Conservation (phyloP, 768 basidiomycete species). For the Lentinus tigrinus region DNA sequence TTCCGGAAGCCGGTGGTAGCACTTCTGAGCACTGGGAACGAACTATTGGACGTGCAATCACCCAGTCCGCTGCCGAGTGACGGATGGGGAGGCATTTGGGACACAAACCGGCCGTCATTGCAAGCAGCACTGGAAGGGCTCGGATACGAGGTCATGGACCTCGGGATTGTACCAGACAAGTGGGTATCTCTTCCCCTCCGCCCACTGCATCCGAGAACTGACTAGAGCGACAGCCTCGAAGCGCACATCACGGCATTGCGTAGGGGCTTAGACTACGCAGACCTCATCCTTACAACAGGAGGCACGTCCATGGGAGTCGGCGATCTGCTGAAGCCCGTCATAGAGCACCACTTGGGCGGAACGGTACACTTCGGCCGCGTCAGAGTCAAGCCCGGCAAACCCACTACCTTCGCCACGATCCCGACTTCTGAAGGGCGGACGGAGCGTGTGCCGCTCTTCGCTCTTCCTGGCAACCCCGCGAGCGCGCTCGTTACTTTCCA, state of each 20-base stretch:
- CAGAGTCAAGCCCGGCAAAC: conserved; percentile 72
- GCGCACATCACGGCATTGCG: conserved; percentile 58
- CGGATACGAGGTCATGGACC: conserved; percentile 75
- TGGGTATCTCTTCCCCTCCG: conserved; percentile 28
- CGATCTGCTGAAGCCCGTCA: conserved; percentile 84
- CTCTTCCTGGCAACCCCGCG: conserved; percentile 87
- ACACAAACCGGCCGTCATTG: conserved; percentile 84
- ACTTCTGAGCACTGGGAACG: conserved; percentile 84
- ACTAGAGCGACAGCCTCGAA: conserved; percentile 40
- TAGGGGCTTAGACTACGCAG: conserved; percentile 59
- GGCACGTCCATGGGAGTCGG: conserved; percentile 91
- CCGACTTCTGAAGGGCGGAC: conserved; percentile 36
- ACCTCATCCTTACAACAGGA: conserved; percentile 81
- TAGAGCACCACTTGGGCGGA: conserved; percentile 75
- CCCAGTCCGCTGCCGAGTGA: conserved; percentile 31
- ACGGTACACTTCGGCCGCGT: conserved; percentile 86
- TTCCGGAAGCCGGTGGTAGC: conserved; percentile 74
- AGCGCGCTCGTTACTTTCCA: conserved; percentile 85
- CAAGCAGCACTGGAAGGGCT: conserved; percentile 65
- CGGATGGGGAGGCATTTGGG: conserved; percentile 74
- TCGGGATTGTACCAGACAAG: conserved; percentile 80
- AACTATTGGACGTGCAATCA: conserved; percentile 63
- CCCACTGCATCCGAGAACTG: not conserved
- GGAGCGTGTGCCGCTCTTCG: conserved; percentile 65
- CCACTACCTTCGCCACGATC: conserved; percentile 86